Evolutionary conservation across 108 stramenopile genomes (phyloP), one percentile per base, ranked within the genome.

Genomic region (Craspedostauros australis): DNA sequence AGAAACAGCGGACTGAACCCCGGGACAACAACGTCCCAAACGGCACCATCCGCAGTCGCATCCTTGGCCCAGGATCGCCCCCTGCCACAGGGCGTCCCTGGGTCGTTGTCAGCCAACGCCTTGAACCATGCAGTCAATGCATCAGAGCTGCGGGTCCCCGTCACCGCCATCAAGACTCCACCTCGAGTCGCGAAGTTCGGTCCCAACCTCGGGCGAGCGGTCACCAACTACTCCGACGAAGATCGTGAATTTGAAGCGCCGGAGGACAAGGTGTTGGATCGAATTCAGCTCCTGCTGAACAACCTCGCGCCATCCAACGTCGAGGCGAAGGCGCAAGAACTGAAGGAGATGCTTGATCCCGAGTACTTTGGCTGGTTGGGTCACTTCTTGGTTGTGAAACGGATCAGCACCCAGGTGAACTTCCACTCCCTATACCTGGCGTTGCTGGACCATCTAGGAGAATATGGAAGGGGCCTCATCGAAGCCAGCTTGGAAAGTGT

Each of bases 321-420:
- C 5, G 93, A 95, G 44, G 57, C 68, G 23, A 98, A 98, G 76
- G 88, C 88, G 14, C 63, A 79, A 38, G 93, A 98, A 48, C 57
- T 94, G 46, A 87, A 77, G 62, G 91, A 86, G 16, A 75, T 95
- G 60, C 57, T 93, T 36, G 79, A 84, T 15, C 73, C 82, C 8
- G 81, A 82, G 52, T 82, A 93, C 59, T 95, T 95, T 61, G 80
- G 77, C 4, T 99, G 99, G 99, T 79, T 99, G 46, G 99, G 95
- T 2, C 85, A 95, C 60, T 98, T 95, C 62, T 68, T 99, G 22
- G 98, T 99, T 16, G 95, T 91, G 31, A 98, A 98, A 72, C 77
- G 99, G 42, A 97, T 98, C 63, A 91, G 86, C 60, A 92, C 94
- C 12, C 97, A 99, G 70, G 93, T 92, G 15, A 98, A 99, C 72